Evolutionary conservation across 2,329 filamentous ascomycete species (phyloP).

Genomic region (Cordyceps tenuipes): DNA sequence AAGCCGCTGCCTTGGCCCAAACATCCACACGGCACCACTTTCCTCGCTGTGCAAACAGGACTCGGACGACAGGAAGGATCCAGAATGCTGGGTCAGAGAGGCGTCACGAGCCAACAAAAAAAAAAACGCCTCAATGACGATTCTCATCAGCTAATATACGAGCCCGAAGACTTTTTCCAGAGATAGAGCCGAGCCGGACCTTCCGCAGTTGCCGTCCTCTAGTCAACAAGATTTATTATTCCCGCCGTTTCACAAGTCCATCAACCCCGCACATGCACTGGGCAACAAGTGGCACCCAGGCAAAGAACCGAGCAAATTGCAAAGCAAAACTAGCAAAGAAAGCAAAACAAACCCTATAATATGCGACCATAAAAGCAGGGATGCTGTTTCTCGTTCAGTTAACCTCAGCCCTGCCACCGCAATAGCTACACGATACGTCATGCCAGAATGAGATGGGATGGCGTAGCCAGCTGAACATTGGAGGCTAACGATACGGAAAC

Average conservation of each 20-base stretch:
- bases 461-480: not conserved
- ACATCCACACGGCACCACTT: slow-evolving; percentile 2
- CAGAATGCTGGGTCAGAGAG: not conserved
- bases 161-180: not conserved
- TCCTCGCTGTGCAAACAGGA: not conserved
- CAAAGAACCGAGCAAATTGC: not conserved
- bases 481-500: not conserved
- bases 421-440: not conserved
- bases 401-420: not conserved
- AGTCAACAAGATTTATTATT: not conserved
- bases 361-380: not conserved
- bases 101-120: not conserved
- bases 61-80: not conserved
- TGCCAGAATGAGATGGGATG: not conserved
- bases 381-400: not conserved
- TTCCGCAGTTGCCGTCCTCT: not conserved
- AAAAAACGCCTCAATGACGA: not conserved
- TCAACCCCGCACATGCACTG: not conserved
- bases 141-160: not conserved
- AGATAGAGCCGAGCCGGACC: not conserved
- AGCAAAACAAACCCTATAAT: not conserved
- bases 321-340: no score
- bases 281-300: not conserved
- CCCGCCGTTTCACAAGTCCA: slow-evolving; percentile 2
- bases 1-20: not conserved